A percentile compares a stretch with the other conserved stretches of the same genome.
Evolutionary conservation across 257 asterid genomes (phyloP).

Genomic region (Solanum sejunctum): DNA sequence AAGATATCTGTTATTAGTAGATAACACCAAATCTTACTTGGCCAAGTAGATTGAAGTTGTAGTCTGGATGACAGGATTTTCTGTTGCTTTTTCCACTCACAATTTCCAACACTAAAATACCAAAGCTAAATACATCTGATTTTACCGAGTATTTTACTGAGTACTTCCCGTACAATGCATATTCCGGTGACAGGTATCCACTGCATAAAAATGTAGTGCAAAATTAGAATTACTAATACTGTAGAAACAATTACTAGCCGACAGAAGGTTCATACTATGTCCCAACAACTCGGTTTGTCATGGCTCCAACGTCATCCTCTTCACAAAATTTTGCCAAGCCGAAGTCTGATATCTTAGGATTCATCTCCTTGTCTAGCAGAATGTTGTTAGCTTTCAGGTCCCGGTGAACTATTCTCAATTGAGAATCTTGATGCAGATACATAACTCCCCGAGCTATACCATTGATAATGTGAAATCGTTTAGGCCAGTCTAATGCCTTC

Average conservation of each 20-base stretch:
- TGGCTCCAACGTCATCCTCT: constrained; percentile 27
- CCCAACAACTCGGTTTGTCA: constrained; percentile 33
- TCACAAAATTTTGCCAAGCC: constrained; percentile 31
- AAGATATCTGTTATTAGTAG: neutral
- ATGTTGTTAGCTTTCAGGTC: constrained; percentile 47
- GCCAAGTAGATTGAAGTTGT: constrained; percentile 10
- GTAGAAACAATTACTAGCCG: neutral
- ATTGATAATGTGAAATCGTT: constrained; percentile 22
- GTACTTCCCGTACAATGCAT: constrained; percentile 8
- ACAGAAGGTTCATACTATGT: neutral
- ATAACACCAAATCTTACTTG: constrained; percentile 6
- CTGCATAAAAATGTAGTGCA: neutral
- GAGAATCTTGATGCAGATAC: constrained; percentile 50
- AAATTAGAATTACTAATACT: neutral
- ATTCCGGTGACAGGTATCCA: constrained; percentile 23
- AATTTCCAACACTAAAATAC: constrained; percentile 16
- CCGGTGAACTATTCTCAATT: constrained; percentile 22
- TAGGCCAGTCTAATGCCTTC: constrained; percentile 28
- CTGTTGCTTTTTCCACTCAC: constrained; percentile 19
- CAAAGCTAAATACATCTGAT: constrained; percentile 26
- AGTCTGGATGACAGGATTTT: constrained; percentile 6
- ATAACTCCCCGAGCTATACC: constrained; percentile 37
- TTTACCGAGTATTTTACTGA: constrained; percentile 22
- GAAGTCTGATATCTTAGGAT: constrained; percentile 46
- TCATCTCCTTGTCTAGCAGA: constrained; percentile 25